Evolutionary conservation across 495 filamentous ascomycete genomes (phyloP).

Genomic region (Paragyromitra xinjiangensis): DNA sequence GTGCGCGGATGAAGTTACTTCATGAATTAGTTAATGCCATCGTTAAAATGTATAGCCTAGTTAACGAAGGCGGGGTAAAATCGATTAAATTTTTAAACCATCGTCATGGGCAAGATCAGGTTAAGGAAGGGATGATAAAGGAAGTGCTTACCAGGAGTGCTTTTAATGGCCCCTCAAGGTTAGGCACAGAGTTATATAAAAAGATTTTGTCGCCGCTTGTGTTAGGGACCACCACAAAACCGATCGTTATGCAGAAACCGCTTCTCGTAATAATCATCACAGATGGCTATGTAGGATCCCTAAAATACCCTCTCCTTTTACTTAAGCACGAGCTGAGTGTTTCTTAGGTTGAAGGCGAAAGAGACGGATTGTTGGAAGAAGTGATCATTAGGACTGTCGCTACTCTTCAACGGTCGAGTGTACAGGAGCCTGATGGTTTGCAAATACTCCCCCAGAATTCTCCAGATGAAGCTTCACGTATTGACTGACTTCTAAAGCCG

Average conservation of each 20-base stretch:
- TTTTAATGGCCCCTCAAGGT: background rate
- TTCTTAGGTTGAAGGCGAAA: background rate
- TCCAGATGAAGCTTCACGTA: background rate
- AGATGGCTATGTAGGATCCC: constrained; percentile 4
- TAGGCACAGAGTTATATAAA: constrained; percentile 3
- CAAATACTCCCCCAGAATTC: background rate
- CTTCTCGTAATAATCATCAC: constrained; percentile 26
- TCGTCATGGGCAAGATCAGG: background rate
- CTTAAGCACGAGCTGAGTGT: background rate
- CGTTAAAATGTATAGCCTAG: background rate
- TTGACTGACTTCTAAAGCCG: background rate
- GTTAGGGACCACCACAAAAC: background rate
- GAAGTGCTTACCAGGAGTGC: background rate
- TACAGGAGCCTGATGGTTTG: background rate
- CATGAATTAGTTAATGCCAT: background rate
- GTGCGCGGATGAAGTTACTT: background rate
- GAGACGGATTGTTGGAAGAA: background rate
- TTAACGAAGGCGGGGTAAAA: background rate
- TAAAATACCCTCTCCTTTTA: background rate
- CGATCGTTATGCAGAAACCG: constrained; percentile 8
- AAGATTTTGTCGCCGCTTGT: background rate
- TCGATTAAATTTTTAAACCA: background rate
- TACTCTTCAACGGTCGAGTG: background rate
- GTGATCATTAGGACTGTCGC: background rate
- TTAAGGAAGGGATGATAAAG: background rate